Conservation (phyloP, 1,284 basidiomycete genomes). For the Quambalaria eucalypti region DNA sequence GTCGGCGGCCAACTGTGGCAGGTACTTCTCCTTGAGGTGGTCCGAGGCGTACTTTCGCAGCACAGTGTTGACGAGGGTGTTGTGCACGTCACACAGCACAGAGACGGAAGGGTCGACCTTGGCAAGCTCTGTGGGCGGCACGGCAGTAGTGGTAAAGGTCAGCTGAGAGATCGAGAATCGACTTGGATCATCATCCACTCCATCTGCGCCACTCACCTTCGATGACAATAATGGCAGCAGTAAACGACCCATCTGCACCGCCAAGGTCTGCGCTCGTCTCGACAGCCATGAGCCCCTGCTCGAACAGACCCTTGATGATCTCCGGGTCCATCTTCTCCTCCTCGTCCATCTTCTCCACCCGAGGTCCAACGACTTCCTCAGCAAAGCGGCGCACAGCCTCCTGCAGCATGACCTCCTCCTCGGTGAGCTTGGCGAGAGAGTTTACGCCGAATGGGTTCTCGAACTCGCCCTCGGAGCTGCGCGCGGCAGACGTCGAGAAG, state of each 20-base stretch:
- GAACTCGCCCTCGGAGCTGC: conserved; percentile 26
- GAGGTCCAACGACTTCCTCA: conserved; percentile 75
- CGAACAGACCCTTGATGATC: conserved; percentile 81
- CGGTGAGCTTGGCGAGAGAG: conserved; percentile 40
- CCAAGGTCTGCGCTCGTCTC: conserved; percentile 77
- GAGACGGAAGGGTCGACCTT: conserved; percentile 94
- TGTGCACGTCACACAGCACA: conserved; percentile 95
- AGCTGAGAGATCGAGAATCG: neutral
- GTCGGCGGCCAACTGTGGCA: conserved; percentile 69
- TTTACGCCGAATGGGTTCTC: conserved; percentile 43
- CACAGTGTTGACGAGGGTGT: conserved; percentile 73
- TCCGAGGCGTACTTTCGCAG: conserved; percentile 76
- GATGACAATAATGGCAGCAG: conserved; percentile 87
- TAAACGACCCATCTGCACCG: conserved; percentile 86
- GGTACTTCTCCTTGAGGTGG: conserved; percentile 77
- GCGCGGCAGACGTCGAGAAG: conserved; percentile 17
- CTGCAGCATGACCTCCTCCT: conserved; percentile 46
- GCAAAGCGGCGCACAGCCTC: conserved; percentile 57
- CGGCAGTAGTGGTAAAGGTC: neutral
- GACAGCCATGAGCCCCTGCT: conserved; percentile 97
- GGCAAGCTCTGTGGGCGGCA: conserved; percentile 75
- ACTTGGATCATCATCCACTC: neutral
- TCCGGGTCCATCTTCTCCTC: conserved; percentile 85
- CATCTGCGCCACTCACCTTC: conserved; percentile 52
- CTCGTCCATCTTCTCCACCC: conserved; percentile 95